Conservation (phyloP, 306 rosid genomes). For the Dryas drummondii region DNA sequence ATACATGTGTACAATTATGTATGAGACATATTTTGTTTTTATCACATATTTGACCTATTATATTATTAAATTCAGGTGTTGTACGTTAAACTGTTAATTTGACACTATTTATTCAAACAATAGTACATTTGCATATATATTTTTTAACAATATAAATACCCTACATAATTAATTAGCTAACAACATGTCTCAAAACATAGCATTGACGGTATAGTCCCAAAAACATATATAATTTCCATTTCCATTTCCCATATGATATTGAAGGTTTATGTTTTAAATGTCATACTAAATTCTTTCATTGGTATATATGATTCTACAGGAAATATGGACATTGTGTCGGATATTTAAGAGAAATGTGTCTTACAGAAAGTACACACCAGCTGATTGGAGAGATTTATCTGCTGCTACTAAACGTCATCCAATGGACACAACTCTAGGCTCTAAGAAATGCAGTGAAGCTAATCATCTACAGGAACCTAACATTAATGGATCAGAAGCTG, state of each 20-base stretch:
- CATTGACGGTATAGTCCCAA: too few species aligned
- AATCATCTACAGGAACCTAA: background rate
- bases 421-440: conserved; percentile 17
- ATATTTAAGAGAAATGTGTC: conserved; percentile 69
- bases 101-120: too few species aligned
- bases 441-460: conserved; percentile 15
- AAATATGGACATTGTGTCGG: conserved; percentile 91
- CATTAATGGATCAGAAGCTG: conserved; percentile 33
- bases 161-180: too few species aligned
- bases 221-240: too few species aligned
- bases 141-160: too few species aligned
- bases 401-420: conserved; percentile 30
- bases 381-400: conserved; percentile 46
- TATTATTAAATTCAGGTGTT: background rate
- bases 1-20: too few species aligned
- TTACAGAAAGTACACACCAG: conserved; percentile 41
- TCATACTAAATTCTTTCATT: background rate
- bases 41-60: background rate
- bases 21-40: too few species aligned
- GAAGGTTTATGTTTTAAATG: too few species aligned
- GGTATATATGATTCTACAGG: conserved; percentile 43
- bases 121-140: too few species aligned
- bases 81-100: too few species aligned
- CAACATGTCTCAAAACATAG: too few species aligned
- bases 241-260: too few species aligned